A percentile compares a stretch with the other conserved stretches of the same genome.
Conservation (phyloP, 225 moss, liverwort and hornwort genomes). For the Climacium dendroides region DNA sequence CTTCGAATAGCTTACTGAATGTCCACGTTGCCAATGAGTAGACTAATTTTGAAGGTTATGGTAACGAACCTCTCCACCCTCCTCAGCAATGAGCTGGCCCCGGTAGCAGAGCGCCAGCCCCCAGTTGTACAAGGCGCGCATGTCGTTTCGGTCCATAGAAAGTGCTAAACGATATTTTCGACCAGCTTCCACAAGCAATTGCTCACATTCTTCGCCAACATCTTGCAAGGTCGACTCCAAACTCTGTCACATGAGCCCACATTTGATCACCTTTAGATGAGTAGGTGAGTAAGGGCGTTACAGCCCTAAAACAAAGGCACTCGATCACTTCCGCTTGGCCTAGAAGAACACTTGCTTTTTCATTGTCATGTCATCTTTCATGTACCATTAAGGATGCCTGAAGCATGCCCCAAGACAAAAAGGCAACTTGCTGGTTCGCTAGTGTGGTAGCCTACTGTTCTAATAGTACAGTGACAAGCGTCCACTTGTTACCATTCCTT, state of each 20-base stretch:
- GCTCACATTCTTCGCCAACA: constrained; percentile 91
- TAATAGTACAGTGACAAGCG: neutral
- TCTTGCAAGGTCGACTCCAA: constrained; percentile 69
- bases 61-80: constrained; percentile 72
- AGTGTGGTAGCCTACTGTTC: neutral
- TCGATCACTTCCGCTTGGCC: neutral
- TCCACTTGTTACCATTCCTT: neutral
- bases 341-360: neutral
- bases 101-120: constrained; percentile 90
- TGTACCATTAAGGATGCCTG: neutral
- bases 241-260: constrained; percentile 7
- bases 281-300: no score
- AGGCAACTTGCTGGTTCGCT: neutral
- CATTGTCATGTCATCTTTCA: neutral
- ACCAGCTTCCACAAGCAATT: constrained; percentile 83
- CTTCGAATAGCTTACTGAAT: neutral
- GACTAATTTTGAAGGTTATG: neutral
- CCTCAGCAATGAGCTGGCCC: constrained; percentile 89
- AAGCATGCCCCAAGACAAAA: neutral
- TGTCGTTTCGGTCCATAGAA: constrained; percentile 66
- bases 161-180: constrained; percentile 78
- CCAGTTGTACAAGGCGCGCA: constrained; percentile 94
- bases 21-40: neutral
- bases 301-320: neutral
- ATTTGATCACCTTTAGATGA: neutral